Evolutionary conservation across 176 grass and related monocot genomes (phyloP).

Genomic region (Pharus latifolius): DNA sequence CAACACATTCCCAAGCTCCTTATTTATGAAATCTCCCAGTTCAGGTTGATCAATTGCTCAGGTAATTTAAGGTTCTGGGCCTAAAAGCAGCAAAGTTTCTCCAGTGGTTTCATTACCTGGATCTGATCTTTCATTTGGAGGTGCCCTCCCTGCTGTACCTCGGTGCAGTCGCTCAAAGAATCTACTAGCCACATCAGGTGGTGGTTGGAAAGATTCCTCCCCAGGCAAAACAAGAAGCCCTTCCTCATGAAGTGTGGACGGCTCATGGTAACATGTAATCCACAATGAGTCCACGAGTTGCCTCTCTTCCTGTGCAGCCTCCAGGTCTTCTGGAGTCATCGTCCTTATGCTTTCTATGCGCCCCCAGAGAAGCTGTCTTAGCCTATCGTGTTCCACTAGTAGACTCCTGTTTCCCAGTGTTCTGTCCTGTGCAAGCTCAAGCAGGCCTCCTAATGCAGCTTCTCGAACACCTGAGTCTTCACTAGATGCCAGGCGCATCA

Average conservation of each 20-base stretch:
- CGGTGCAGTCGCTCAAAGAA: constrained; percentile 49
- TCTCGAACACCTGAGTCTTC: constrained; percentile 69
- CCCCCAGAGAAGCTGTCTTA: constrained; percentile 39
- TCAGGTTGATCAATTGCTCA: neutral
- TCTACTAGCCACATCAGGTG: constrained; percentile 54
- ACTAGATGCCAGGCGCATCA: constrained; percentile 58
- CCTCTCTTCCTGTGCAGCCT: constrained; percentile 73
- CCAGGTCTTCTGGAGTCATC: constrained; percentile 68
- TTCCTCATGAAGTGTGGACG: constrained; percentile 46
- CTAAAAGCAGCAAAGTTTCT: constrained; percentile 40
- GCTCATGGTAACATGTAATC: constrained; percentile 62
- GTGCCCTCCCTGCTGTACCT: constrained; percentile 6
- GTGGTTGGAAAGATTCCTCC: constrained; percentile 52
- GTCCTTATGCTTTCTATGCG: constrained; percentile 50
- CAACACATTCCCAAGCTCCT: neutral
- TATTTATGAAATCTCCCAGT: neutral
- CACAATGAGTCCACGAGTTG: constrained; percentile 71
- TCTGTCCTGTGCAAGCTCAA: constrained; percentile 54
- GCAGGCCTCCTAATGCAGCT: constrained; percentile 59
- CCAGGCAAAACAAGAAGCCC: constrained; percentile 69
- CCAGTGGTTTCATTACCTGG: neutral
- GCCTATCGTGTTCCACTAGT: constrained; percentile 38
- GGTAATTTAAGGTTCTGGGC: constrained; percentile 9
- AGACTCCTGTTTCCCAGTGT: constrained; percentile 30
- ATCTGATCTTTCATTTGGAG: constrained; percentile 15